Conservation (phyloP, 306 rosid genomes). For the Rubus parviflorus region DNA sequence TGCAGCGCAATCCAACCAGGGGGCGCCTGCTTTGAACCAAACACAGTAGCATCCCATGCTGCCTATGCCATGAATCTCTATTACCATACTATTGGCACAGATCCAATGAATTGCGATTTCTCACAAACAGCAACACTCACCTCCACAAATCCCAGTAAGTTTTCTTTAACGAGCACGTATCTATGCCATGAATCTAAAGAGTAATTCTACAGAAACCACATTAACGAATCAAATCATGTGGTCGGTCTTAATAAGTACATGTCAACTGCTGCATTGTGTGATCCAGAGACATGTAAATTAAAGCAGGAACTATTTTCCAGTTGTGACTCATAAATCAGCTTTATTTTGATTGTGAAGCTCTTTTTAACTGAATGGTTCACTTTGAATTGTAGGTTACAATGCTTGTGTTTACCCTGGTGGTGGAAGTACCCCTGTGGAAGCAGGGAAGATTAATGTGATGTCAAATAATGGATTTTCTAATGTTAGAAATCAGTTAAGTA, state of each 20-base stretch:
- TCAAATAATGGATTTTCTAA: background rate
- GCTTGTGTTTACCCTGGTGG: constrained; percentile 68
- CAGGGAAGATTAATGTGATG: background rate
- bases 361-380: background rate
- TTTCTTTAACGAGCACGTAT: background rate
- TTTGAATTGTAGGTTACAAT: constrained; percentile 64
- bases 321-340: background rate
- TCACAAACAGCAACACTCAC: constrained; percentile 75
- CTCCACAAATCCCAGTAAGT: constrained; percentile 84
- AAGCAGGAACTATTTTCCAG: background rate
- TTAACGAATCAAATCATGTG: background rate
- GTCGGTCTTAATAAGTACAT: background rate
- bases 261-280: background rate
- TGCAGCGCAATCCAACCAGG: constrained; percentile 71
- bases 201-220: background rate
- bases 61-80: constrained; percentile 93
- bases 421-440: constrained; percentile 29
- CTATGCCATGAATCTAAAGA: background rate
- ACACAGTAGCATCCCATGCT: constrained; percentile 66
- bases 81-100: constrained; percentile 54
- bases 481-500: background rate
- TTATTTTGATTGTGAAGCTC: background rate
- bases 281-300: background rate
- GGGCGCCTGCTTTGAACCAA: constrained; percentile 83
- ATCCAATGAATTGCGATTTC: constrained; percentile 86